These are phyloP conservation scores for Fremontodendron californicum DNA, from an alignment of 345 rosid species.

Conservation along the genomic window DNA sequence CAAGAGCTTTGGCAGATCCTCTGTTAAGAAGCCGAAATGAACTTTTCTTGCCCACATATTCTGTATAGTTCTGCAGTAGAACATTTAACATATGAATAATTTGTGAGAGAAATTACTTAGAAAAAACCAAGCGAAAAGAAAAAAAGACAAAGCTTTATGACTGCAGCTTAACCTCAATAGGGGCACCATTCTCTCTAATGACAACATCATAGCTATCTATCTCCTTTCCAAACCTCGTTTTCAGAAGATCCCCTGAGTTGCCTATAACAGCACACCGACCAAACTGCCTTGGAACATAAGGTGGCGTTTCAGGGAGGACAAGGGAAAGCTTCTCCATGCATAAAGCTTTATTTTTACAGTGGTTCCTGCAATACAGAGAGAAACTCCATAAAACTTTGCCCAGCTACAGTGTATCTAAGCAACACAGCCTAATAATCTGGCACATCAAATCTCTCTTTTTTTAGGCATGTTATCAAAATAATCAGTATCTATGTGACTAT, in stretches of 20 bases:
- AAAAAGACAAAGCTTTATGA: slow-evolving; percentile 4
- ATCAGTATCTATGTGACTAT: no score
- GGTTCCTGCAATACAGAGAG: slow-evolving; percentile 51
- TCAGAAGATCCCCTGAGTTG: slow-evolving; percentile 89
- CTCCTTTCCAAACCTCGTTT: slow-evolving; percentile 86
- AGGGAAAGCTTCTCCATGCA: slow-evolving; percentile 82
- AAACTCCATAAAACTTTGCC: slow-evolving; percentile 2
- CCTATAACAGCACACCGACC: slow-evolving; percentile 94
- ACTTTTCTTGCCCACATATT: slow-evolving; percentile 79
- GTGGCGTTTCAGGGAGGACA: slow-evolving; percentile 82
- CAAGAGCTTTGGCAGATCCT: slow-evolving; percentile 98
- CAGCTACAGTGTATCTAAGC: background rate
- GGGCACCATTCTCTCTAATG: slow-evolving; percentile 91
- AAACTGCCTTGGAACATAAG: slow-evolving; percentile 76
- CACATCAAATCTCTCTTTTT: background rate
- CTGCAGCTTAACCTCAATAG: slow-evolving; percentile 53
- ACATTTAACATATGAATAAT: slow-evolving; percentile 8
- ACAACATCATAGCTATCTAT: slow-evolving; percentile 86
- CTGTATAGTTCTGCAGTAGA: slow-evolving; percentile 59
- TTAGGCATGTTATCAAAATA: background rate
- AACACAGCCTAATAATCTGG: background rate
- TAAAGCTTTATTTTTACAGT: slow-evolving; percentile 66
- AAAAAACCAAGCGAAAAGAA: slow-evolving; percentile 1
- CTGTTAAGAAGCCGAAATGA: slow-evolving; percentile 90
- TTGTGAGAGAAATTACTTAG: background rate